Percentiles rank a stretch among this genome's conserved stretches.
Evolutionary conservation across 305 asterid genomes (phyloP).

Genomic region (Ilex paraguariensis): DNA sequence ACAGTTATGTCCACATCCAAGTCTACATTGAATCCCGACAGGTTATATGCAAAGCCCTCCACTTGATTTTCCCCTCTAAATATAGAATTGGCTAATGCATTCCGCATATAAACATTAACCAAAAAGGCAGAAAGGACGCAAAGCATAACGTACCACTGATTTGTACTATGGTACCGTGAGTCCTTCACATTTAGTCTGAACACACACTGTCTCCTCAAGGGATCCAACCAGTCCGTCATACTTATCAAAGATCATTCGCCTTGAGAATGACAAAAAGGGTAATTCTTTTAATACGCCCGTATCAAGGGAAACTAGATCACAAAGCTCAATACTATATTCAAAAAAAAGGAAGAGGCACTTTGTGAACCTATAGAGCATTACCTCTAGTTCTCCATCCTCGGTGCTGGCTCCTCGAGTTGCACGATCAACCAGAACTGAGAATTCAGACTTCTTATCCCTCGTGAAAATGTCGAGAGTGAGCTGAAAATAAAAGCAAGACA

Average conservation of each 20-base stretch:
- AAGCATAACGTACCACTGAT: no score
- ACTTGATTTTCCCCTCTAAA: no score
- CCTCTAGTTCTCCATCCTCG: constrained; percentile 73
- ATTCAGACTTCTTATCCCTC: constrained; percentile 55
- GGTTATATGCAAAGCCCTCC: no score
- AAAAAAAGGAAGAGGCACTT: constrained; percentile 1
- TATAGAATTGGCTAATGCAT: no score
- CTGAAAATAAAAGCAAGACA: constrained; percentile 26
- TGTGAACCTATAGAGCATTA: constrained; percentile 77
- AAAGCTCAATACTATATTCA: neutral
- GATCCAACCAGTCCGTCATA: constrained; percentile 58
- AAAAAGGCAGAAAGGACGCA: neutral
- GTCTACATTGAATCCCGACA: no score
- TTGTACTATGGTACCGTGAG: constrained; percentile 39
- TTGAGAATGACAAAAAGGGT: constrained; percentile 12
- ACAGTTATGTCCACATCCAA: no score
- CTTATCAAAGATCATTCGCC: constrained; percentile 63
- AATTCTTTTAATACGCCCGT: neutral
- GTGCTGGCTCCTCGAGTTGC: constrained; percentile 86
- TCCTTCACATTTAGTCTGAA: constrained; percentile 48
- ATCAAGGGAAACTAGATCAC: constrained; percentile 1
- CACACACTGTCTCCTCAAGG: constrained; percentile 63
- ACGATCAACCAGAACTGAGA: constrained; percentile 81
- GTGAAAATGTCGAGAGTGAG: constrained; percentile 66
- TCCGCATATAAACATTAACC: neutral